Evolutionary conservation across 2,329 filamentous ascomycete species (phyloP), one percentile per base, ranked within the genome.

Genomic region (Fonsecaea nubica): DNA sequence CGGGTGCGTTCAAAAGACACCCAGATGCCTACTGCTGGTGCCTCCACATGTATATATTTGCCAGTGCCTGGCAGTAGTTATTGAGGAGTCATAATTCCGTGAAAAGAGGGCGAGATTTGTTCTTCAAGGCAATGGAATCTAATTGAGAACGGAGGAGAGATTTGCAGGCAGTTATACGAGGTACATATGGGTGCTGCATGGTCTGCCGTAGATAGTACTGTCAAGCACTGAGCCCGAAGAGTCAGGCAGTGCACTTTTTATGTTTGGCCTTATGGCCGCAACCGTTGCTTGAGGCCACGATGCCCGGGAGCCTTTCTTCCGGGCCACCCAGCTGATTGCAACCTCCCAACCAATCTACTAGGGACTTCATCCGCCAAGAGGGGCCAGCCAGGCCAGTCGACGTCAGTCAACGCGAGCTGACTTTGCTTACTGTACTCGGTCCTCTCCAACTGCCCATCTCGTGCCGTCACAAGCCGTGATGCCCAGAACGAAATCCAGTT

Each of bases 391-490:
- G 25, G 25, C 25, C 25, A 25, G 42, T 21, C 58, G 58, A 62
- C 58, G 58, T 62, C 52, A 62, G 25, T 53, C 30, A 7, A 58
- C 38, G 61, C 61, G 38, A 50, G 54, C 53, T 59, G 42, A 54
- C 55, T 55, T 58, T 64, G 55, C 62, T 64, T 42, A 64, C 57
- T 59, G 57, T 59, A 15, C 21, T 33, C 32, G 25, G 25, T 25
- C 25, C 25, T 25, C 25, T 25, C 25, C 25, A 25, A 25, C 25
- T 25, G 25, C 25, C 25, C 25, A 25, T 25, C 25, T 25, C 25
- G 25, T 25, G 25, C 25, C 30, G 33, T 42, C 30, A 55, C 12
- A 25, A 21, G 32, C 58, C 45, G 45, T 61, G 25, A 59, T 50
- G 57, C 45, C 58, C 45, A 21, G 48, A 30, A 60, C n/a, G 15